phyloP scores from a whole-genome alignment of 148 eudicot genomes.

The Vaccinium macrocarpon region DNA sequence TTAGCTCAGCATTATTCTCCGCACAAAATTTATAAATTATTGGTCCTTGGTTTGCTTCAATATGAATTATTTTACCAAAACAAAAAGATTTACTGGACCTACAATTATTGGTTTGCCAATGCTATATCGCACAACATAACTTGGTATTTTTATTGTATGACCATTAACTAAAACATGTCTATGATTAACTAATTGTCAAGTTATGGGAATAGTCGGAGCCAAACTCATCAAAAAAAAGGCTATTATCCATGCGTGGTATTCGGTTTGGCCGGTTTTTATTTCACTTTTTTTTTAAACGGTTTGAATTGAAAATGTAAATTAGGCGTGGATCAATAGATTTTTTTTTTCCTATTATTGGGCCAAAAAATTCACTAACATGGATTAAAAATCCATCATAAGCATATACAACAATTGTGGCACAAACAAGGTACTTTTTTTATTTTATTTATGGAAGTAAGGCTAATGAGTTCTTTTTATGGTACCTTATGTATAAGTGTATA shows the following conservation, averaged over 20 bases:
- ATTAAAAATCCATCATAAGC: no score
- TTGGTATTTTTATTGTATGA: background rate
- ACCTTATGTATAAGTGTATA: no score
- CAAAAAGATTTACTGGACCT: background rate
- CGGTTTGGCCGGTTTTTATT: no score
- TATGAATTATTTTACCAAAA: background rate
- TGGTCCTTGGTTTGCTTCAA: background rate
- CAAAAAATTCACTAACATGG: no score
- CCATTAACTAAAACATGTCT: background rate
- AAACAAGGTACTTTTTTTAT: no score
- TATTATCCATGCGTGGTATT: background rate
- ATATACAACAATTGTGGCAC: no score
- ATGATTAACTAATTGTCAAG: background rate
- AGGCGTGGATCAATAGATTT: no score
- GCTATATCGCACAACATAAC: background rate
- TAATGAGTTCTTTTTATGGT: no score
- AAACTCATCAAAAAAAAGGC: background rate
- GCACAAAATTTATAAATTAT: background rate
- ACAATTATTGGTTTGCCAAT: background rate
- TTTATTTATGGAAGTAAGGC: no score
- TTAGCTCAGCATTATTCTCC: background rate
- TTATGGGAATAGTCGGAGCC: background rate
- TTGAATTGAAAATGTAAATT: no score
- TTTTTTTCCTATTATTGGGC: no score
- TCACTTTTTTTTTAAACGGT: no score